phyloP scores from a whole-genome alignment of 805 yeast genomes.

The Cyberlindnera meyerae region DNA sequence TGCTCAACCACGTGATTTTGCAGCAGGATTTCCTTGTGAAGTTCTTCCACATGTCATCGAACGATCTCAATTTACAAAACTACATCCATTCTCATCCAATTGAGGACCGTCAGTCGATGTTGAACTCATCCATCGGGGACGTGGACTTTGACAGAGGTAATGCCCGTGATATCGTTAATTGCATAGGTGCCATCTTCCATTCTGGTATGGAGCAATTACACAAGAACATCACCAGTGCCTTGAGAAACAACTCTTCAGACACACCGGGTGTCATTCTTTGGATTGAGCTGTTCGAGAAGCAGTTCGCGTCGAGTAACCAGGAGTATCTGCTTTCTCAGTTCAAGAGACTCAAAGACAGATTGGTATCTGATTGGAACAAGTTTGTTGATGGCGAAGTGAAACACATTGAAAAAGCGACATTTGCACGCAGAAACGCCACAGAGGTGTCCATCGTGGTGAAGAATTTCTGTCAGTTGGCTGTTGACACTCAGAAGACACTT shows the following conservation, averaged over 20 bases:
- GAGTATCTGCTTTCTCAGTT: conserved; percentile 55
- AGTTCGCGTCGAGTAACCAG: conserved; percentile 48
- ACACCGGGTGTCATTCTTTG: conserved; percentile 39
- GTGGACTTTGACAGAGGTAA: conserved; percentile 42
- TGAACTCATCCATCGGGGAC: conserved; percentile 31
- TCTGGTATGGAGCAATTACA: conserved; percentile 28
- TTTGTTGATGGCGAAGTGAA: conserved; percentile 51
- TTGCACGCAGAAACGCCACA: conserved; percentile 32
- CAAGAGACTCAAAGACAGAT: conserved; percentile 46
- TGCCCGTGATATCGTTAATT: conserved; percentile 41
- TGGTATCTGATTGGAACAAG: conserved; percentile 52
- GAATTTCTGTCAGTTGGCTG: conserved; percentile 43
- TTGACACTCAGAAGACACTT: conserved; percentile 31
- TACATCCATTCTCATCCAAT: conserved; percentile 30
- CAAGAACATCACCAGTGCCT: conserved; percentile 28
- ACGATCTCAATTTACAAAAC: conserved; percentile 28
- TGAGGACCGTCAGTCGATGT: conserved; percentile 26
- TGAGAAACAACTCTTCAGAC: conserved; percentile 36
- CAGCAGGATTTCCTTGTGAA: conserved; percentile 37
- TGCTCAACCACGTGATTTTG: conserved; percentile 32
- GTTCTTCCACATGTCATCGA: conserved; percentile 38
- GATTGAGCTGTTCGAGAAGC: conserved; percentile 36
- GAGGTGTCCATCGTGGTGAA: conserved; percentile 42
- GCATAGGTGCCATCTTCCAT: conserved; percentile 44
- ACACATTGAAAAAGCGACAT: conserved; percentile 34